Base-by-base conservation (phyloP, 768 basidiomycete species). In the Lepiota subincarnata region DNA sequence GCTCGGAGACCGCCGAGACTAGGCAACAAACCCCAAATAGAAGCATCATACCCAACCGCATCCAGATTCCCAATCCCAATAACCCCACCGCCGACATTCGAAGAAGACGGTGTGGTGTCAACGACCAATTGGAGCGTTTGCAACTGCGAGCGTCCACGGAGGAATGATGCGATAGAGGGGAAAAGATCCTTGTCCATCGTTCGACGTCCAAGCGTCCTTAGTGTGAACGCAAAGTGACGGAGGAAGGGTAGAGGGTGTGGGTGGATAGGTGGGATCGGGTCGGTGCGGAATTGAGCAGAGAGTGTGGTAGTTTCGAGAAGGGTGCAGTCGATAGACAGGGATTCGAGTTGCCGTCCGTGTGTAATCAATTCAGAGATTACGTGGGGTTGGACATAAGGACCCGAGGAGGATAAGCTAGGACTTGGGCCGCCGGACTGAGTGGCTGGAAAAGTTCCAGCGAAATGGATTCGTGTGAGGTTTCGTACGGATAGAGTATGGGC, bases 1-100 rank as follows among this genome's bases (percentile, higher is more conserved):
- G 73, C 75, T n/a, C 67, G 74, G 47, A 89, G 64, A 11, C 71
- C 71, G 14, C 68, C 65, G 20, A 89, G 66, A 4, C 76, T 76
- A 0, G 86, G 86, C 8, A 89, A 69, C 6, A 87, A 81, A 8
- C 86, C 86, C 86, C 85, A 88, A 6, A 82, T 73, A 0, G 82
- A 78, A 0, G 86, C 83, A 57, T 87, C 82, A 58, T 84, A 87
- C 22, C 87, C 87, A 8, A 83, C 73, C 6, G 75, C 71, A 56
- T 70, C 71, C 58, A 80, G 78, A 18, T 73, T 66, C 4, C 56
- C 57, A 84, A 69, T 7, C 84, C 81, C 6, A 84, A 83, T 84
- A 82, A 87, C 11, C 79, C 73, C 2, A 78, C 78, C 1, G 83
- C 81, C 54, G 85, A 81, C 58, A 83, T 85, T 38, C 84, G 85